phyloP scores from a whole-genome alignment of 768 basidiomycete genomes.

The Auriculariales sp. region DNA sequence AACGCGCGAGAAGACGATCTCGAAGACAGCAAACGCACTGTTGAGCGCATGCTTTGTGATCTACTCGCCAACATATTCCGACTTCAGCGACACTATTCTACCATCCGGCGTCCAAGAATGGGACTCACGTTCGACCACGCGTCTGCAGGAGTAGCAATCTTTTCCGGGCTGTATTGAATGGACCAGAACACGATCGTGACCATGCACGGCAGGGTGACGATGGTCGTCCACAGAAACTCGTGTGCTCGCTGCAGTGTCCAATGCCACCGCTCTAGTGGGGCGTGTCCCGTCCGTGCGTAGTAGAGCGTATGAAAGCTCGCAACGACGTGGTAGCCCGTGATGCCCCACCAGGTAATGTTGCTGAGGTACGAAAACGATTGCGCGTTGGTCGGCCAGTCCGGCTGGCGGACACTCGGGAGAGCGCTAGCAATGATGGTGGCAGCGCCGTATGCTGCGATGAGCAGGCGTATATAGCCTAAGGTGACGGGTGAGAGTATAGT shows the following conservation, averaged over 20 bases:
- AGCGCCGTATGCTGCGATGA: neutral
- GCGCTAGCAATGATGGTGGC: neutral
- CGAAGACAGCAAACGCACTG: neutral
- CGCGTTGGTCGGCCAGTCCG: neutral
- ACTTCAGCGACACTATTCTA: neutral
- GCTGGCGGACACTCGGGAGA: neutral
- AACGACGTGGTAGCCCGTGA: neutral
- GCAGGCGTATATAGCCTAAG: neutral
- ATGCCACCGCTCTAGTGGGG: neutral
- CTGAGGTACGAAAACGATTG: neutral
- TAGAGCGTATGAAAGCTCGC: neutral
- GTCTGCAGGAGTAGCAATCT: neutral
- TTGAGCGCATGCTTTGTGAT: neutral
- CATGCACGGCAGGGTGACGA: neutral
- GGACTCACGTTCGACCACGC: neutral
- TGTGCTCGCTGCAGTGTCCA: neutral
- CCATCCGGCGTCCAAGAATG: neutral
- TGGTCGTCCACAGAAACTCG: neutral
- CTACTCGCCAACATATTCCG: neutral
- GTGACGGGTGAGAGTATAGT: neutral
- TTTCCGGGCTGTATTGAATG: neutral
- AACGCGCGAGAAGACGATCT: neutral
- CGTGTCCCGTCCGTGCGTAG: neutral
- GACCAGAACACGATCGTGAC: neutral
- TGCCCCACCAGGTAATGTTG: neutral